phyloP scores from a whole-genome alignment of 139 green algal genomes.

The Limnomonas spitsbergensis region DNA sequence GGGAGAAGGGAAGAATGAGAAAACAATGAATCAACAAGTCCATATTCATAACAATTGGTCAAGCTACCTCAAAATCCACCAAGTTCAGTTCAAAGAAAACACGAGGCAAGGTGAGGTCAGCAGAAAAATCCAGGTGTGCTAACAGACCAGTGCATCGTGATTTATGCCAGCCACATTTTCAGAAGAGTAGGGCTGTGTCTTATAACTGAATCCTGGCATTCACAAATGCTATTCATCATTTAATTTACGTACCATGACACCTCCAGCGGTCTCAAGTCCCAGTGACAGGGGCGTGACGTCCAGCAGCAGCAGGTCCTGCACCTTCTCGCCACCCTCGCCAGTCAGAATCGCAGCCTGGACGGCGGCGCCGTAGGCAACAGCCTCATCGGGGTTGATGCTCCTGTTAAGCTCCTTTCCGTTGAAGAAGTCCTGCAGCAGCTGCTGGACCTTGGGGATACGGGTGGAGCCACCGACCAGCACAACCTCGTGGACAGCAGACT shows the following conservation, averaged over 20 bases:
- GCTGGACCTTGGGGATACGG: constrained; percentile 98
- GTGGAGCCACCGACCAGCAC: constrained; percentile 94
- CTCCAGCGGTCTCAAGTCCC: constrained; percentile 89
- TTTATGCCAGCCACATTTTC: too few species aligned
- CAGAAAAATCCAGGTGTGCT: too few species aligned
- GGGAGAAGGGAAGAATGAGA: too few species aligned
- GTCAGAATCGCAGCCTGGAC: constrained; percentile 96
- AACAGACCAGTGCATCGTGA: too few species aligned
- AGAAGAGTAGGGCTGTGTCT: too few species aligned
- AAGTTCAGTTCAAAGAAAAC: too few species aligned
- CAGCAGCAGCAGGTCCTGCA: constrained; percentile 97
- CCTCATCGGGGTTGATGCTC: constrained; percentile 99
- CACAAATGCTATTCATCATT: too few species aligned
- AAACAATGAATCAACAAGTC: too few species aligned
- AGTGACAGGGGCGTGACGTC: constrained; percentile 94
- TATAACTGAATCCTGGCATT: too few species aligned
- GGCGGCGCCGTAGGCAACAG: constrained; percentile 95
- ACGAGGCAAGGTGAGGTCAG: too few species aligned
- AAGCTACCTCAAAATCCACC: too few species aligned
- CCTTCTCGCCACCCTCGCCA: constrained; percentile 88
- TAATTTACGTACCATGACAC: constrained; percentile 36
- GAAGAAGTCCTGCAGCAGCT: constrained; percentile 97
- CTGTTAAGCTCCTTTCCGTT: constrained; percentile 90
- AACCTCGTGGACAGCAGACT: constrained; percentile 83
- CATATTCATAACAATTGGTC: too few species aligned